A percentile compares a stretch with the other conserved stretches of the same genome.
These are phyloP conservation scores for Pilatotrama ljubarskyi DNA, from an alignment of 768 basidiomycete species.

Conservation along the genomic window DNA sequence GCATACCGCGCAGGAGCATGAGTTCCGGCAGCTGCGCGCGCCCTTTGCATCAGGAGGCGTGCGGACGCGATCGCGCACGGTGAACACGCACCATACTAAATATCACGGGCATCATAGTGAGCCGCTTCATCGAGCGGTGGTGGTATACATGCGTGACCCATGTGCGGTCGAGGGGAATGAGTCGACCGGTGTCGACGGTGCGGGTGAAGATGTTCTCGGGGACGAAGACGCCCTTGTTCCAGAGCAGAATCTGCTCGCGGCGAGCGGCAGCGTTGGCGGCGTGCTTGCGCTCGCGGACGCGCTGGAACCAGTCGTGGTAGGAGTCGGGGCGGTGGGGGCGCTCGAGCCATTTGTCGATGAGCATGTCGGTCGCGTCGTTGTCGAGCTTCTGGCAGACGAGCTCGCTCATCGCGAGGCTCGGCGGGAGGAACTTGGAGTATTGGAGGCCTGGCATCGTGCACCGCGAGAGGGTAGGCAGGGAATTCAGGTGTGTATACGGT, in stretches of 20 bases:
- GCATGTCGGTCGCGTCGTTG: slow-evolving; percentile 72
- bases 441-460: slow-evolving; percentile 22
- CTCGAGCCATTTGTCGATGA: slow-evolving; percentile 85
- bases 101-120: slow-evolving; percentile 78
- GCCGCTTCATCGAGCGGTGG: slow-evolving; percentile 70
- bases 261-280: slow-evolving; percentile 45
- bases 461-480: not conserved
- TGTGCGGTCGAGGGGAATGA: slow-evolving; percentile 78
- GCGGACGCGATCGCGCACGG: not conserved
- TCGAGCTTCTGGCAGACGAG: slow-evolving; percentile 77
- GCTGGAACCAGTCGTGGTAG: slow-evolving; percentile 77
- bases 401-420: slow-evolving; percentile 71
- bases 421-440: slow-evolving; percentile 68
- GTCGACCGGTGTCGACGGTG: slow-evolving; percentile 73
- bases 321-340: slow-evolving; percentile 61
- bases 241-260: slow-evolving; percentile 44
- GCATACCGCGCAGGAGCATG: slow-evolving; percentile 80
- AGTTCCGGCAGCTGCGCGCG: slow-evolving; percentile 67
- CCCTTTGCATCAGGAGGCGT: not conserved
- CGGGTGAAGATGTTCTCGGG: slow-evolving; percentile 81
- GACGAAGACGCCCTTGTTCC: slow-evolving; percentile 71
- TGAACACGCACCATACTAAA: slow-evolving; percentile 66
- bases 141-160: slow-evolving; percentile 84
- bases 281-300: slow-evolving; percentile 66
- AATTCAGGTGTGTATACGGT: too few species aligned